phyloP scores from a whole-genome alignment of 495 filamentous ascomycete genomes.

The Sabuloglossum arenarium region DNA sequence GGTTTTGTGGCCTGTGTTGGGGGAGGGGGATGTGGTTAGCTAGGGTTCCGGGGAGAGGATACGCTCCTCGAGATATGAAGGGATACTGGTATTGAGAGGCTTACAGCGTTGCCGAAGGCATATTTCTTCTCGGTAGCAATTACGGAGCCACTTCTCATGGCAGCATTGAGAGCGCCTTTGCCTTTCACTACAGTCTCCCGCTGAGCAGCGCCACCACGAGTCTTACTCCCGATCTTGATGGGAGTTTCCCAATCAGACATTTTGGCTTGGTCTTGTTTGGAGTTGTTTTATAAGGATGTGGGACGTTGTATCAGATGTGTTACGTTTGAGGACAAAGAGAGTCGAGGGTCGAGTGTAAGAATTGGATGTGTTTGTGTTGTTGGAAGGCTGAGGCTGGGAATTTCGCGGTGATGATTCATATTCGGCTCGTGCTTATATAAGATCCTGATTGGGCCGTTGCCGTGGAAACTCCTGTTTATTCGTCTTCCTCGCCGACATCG shows the following conservation, averaged over 20 bases:
- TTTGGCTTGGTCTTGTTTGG: no score
- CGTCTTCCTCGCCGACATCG: background rate
- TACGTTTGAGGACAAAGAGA: background rate
- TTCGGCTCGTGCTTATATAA: background rate
- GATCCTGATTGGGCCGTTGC: background rate
- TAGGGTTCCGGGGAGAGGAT: background rate
- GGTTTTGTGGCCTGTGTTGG: slow-evolving; percentile 32
- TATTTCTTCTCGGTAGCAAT: slow-evolving; percentile 90
- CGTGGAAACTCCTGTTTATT: slow-evolving; percentile 1
- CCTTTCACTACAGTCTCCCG: slow-evolving; percentile 80
- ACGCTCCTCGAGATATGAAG: background rate
- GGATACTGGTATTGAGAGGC: slow-evolving; percentile 19
- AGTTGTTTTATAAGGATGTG: background rate
- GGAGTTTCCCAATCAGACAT: slow-evolving; percentile 69
- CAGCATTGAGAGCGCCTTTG: slow-evolving; percentile 69
- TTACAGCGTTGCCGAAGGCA: slow-evolving; percentile 51
- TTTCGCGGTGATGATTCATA: no score
- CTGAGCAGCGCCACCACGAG: slow-evolving; percentile 32
- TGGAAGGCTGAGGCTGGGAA: background rate
- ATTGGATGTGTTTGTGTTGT: background rate
- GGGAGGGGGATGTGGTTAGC: no score
- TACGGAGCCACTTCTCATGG: slow-evolving; percentile 54
- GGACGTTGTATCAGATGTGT: background rate
- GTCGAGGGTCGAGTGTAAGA: no score
- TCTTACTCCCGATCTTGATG: slow-evolving; percentile 84